phyloP scores from a whole-genome alignment of 805 yeast species.

The Yamadazyma olivae region DNA sequence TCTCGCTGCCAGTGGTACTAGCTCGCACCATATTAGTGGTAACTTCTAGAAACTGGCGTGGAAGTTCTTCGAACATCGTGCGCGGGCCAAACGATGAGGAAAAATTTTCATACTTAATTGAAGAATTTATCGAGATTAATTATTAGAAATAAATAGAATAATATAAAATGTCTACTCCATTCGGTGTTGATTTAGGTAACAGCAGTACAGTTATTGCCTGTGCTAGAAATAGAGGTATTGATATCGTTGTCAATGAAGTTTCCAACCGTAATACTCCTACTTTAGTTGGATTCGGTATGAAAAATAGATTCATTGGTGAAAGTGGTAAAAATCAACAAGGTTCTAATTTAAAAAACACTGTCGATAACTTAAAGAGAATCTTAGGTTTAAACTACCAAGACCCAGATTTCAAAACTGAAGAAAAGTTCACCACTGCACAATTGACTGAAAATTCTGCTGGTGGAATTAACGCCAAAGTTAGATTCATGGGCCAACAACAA shows the following conservation, averaged over 20 bases:
- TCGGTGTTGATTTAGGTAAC: slow-evolving; percentile 98
- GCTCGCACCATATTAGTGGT: too few species aligned
- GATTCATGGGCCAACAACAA: slow-evolving; percentile 73
- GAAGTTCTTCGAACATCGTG: slow-evolving; percentile 4
- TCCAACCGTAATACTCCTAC: slow-evolving; percentile 95
- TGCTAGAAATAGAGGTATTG: slow-evolving; percentile 98
- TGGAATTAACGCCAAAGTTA: slow-evolving; percentile 80
- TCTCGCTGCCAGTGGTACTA: too few species aligned
- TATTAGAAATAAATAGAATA: too few species aligned
- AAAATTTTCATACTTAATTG: slow-evolving; percentile 1
- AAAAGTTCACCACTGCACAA: slow-evolving; percentile 68
- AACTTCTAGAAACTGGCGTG: neutral
- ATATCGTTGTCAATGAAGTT: slow-evolving; percentile 96
- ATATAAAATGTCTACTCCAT: slow-evolving; percentile 85
- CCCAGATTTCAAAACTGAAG: slow-evolving; percentile 75
- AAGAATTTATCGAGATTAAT: too few species aligned
- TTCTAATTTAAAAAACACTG: slow-evolving; percentile 94
- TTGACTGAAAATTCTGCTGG: slow-evolving; percentile 70
- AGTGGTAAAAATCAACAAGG: slow-evolving; percentile 94
- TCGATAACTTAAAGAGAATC: slow-evolving; percentile 89
- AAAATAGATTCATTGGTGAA: slow-evolving; percentile 93
- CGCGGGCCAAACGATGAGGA: slow-evolving; percentile 2
- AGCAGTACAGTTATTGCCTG: slow-evolving; percentile 88
- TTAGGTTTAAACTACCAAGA: slow-evolving; percentile 74
- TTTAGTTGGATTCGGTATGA: slow-evolving; percentile 85